Evolutionary conservation across 1,284 basidiomycete genomes (phyloP), one percentile per base, ranked within the genome.

Genomic region (Ganoderma lucidum): DNA sequence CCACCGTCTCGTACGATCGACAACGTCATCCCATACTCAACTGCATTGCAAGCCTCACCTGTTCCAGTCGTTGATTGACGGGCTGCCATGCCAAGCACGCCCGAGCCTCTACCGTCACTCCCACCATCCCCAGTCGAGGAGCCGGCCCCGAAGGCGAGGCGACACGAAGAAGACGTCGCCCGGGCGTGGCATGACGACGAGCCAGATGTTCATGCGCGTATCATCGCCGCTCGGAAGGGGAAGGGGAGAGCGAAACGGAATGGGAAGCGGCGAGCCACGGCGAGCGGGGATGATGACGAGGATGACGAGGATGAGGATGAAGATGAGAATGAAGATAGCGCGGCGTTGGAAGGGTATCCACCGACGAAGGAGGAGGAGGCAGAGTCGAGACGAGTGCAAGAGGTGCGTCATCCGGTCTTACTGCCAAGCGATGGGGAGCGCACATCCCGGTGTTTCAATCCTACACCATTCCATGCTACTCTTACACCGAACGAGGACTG

Each of bases 311-410:
- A 74, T 1, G 75, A 73, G 4, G 78, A 72, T 6, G 77, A 80
- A 14, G 79, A 80, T 14, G 80, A 80, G 2, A 48, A 66, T 37
- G 71, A 72, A 59, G 68, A 39, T 64, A 76, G 75, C 3, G 75
- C 66, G 14, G 74, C 78, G 37, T 65, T 71, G 59, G 78, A 80
- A 32, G 81, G 80, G 32, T 94, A 93, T 75, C 92, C 93, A 2
- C 92, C 93, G 5, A 85, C 78, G 62, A 88, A 82, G 53, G 89
- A 92, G 70, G 88, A 89, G 42, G 85, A 85, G 45, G 84, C 85
- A 64, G 93, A 94, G 73, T 88, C 90, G 48, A 85, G 87, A 69
- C 83, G 87, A 69, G 82, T 94, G 28, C 85, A 89, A 81, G 91
- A 94, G 87, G 93, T 92, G 78, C 68, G 85, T 71, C 32, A 17